A percentile compares a stretch with the other conserved stretches of the same genome.
Conservation (phyloP, 352 stramenopile species). For the Globisporangium megalacanthum region DNA sequence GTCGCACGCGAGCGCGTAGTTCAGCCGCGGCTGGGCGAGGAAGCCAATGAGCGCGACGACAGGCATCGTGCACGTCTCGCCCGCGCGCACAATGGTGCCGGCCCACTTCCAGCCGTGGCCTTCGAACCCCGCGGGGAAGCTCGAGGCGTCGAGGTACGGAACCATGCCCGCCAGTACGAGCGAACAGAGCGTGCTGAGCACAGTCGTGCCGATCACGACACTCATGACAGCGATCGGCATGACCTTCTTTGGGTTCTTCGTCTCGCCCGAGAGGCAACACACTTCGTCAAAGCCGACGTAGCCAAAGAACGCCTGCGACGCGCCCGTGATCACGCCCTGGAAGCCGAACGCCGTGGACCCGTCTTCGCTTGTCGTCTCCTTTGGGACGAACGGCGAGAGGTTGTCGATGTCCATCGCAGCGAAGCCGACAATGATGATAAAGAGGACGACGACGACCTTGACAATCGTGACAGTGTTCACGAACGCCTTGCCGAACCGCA, state of each 20-base stretch:
- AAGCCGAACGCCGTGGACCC: conserved; percentile 33
- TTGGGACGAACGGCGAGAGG: conserved; percentile 78
- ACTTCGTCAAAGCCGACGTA: conserved; percentile 94
- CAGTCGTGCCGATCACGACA: conserved; percentile 65
- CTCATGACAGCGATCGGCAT: conserved; percentile 79
- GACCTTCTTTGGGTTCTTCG: conserved; percentile 72
- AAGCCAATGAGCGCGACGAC: conserved; percentile 94
- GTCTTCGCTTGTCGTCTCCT: conserved; percentile 14
- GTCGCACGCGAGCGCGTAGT: conserved; percentile 92
- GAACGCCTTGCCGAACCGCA: conserved; percentile 85
- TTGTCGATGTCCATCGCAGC: conserved; percentile 73
- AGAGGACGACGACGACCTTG: conserved; percentile 73
- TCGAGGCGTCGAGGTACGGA: conserved; percentile 32
- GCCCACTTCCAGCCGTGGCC: conserved; percentile 38
- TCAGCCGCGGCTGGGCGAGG: conserved; percentile 90
- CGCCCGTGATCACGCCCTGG: conserved; percentile 71
- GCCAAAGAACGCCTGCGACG: conserved; percentile 89
- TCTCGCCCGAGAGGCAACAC: conserved; percentile 80
- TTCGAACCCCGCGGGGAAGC: conserved; percentile 50
- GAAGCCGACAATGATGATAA: conserved; percentile 88
- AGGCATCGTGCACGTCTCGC: conserved; percentile 85
- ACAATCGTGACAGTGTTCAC: conserved; percentile 80
- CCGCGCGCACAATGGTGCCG: conserved; percentile 42
- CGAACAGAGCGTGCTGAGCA: conserved; percentile 67
- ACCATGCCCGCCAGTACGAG: conserved; percentile 85